Evolutionary conservation across 495 filamentous ascomycete species (phyloP).

Genomic region (Penicilliopsis zonata): DNA sequence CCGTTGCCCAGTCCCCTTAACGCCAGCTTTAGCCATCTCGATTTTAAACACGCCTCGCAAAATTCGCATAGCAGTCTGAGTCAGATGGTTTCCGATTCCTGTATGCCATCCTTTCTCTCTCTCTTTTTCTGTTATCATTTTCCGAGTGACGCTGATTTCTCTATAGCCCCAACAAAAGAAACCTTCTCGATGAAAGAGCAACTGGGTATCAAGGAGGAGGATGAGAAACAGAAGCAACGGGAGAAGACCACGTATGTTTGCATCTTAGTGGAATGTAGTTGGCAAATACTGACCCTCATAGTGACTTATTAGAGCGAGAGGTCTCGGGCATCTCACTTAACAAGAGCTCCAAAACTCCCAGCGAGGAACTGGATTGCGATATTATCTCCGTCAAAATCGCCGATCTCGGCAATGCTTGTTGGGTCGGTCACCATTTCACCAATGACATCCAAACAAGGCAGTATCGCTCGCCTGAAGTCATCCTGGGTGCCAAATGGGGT

Average conservation of each 20-base stretch:
- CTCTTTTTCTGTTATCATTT: too few species aligned
- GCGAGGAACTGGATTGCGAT: conserved; percentile 44
- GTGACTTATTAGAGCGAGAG: conserved; percentile 81
- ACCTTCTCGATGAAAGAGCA: conserved; percentile 46
- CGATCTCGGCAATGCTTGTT: conserved; percentile 96
- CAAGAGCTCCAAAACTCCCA: conserved; percentile 40
- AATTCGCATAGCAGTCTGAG: conserved; percentile 74
- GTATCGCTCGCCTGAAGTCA: conserved; percentile 95
- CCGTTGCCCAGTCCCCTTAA: conserved; percentile 92
- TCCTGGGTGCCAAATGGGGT: conserved; percentile 94
- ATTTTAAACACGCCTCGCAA: conserved; percentile 57
- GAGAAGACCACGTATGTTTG: conserved; percentile 85
- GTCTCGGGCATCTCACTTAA: conserved; percentile 92
- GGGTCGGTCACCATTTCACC: conserved; percentile 97
- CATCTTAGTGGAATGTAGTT: not conserved
- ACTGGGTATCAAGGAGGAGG: conserved; percentile 50
- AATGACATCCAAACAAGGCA: conserved; percentile 98
- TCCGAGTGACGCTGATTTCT: conserved; percentile 1
- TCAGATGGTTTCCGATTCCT: conserved; percentile 64
- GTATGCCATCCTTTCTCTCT: conserved; percentile 41
- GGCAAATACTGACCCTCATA: conserved; percentile 18
- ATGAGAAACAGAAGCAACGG: conserved; percentile 67
- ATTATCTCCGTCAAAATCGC: conserved; percentile 99
- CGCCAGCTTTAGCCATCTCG: conserved; percentile 69
- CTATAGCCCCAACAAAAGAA: conserved; percentile 8